A percentile compares a stretch with the other conserved stretches of the same genome.
Evolutionary conservation across 129 eudicot genomes (phyloP).

Genomic region (Tagetes patula): DNA sequence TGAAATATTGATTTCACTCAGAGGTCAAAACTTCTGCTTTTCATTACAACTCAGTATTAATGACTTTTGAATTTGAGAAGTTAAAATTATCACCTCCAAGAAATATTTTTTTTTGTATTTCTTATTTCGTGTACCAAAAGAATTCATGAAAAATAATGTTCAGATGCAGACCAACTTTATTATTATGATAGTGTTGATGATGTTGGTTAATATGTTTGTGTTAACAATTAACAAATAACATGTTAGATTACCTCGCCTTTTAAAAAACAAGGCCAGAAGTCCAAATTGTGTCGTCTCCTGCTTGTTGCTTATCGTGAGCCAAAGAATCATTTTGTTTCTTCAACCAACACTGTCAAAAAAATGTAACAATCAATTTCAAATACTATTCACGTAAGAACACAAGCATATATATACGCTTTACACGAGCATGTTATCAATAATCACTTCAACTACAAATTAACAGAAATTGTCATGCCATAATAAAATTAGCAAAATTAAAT

Average conservation of each 20-base stretch:
- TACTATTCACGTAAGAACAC: not conserved
- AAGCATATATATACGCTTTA: not conserved
- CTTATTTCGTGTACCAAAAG: not conserved
- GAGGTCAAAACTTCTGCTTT: not conserved
- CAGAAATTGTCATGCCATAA: no score
- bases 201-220: no score
- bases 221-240: not conserved
- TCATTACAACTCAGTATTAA: not conserved
- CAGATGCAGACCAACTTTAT: no score
- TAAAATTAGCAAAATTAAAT: no score
- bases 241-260: conserved; percentile 68
- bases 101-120: not conserved
- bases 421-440: no score
- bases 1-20: no score
- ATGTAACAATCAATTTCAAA: not conserved
- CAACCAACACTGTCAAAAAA: conserved; percentile 74
- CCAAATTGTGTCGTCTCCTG: conserved; percentile 63
- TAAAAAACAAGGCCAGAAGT: conserved; percentile 82
- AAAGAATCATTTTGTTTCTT: conserved; percentile 87
- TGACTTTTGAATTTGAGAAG: not conserved
- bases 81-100: not conserved
- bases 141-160: no score
- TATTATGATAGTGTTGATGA: no score
- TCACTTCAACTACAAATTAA: no score
- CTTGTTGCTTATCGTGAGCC: conserved; percentile 65